Evolutionary conservation across 371 early-diverging fungal species (phyloP).

Genomic region (Haplosporangium sp.): DNA sequence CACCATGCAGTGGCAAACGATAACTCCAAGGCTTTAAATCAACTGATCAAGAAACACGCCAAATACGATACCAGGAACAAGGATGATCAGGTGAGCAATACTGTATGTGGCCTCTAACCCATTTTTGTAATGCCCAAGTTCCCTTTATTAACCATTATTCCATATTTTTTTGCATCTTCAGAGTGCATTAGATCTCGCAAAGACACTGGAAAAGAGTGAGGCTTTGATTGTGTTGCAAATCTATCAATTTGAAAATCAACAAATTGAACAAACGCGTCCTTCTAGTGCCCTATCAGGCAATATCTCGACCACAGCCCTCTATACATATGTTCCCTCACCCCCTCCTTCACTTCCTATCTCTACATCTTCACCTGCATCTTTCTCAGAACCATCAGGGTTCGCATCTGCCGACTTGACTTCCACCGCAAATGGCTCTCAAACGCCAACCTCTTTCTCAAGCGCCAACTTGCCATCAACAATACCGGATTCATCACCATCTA

Average conservation of each 20-base stretch:
- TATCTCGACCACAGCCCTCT: conserved; percentile 35
- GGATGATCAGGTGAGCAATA: conserved; percentile 60
- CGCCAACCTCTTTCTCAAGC: conserved; percentile 27
- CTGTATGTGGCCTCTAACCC: neutral
- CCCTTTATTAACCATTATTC: neutral
- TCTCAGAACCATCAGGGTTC: conserved; percentile 35
- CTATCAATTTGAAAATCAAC: conserved; percentile 54
- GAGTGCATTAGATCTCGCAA: conserved; percentile 80
- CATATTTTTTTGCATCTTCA: conserved; percentile 16
- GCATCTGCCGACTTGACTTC: conserved; percentile 24
- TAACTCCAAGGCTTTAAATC: conserved; percentile 71
- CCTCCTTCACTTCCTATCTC: conserved; percentile 44
- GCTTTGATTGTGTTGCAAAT: conserved; percentile 53
- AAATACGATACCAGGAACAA: conserved; percentile 73
- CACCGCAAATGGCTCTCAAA: conserved; percentile 18
- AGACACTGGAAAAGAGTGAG: conserved; percentile 51
- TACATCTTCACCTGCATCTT: conserved; percentile 34
- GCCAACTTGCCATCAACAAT: conserved; percentile 9
- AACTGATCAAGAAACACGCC: conserved; percentile 76
- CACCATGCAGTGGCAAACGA: conserved; percentile 83
- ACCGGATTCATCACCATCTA: neutral
- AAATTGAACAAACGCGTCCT: conserved; percentile 50
- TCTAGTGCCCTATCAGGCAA: conserved; percentile 50
- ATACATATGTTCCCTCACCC: conserved; percentile 40
- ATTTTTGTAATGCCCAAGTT: neutral